A percentile compares a stretch with the other conserved stretches of the same genome.
These are phyloP conservation scores for Phlyctochytrium arcticum DNA, from an alignment of 192 early-diverging fungal genomes.

Conservation along the genomic window DNA sequence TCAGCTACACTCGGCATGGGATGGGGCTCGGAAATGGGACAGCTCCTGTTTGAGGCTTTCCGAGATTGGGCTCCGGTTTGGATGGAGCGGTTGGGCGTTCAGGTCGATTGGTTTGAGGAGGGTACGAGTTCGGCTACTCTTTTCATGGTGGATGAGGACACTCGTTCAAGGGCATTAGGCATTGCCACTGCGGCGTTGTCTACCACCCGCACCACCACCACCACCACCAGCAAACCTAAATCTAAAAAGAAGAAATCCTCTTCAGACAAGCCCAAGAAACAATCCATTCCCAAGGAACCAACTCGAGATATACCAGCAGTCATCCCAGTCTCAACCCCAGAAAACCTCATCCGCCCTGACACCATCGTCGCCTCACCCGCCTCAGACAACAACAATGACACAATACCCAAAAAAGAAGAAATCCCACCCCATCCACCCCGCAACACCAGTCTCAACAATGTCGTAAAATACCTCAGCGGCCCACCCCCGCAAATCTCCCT, in stretches of 20 bases:
- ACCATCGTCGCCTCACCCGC: neutral
- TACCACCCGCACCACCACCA: neutral
- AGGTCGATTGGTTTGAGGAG: conserved; percentile 9
- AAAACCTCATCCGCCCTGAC: neutral
- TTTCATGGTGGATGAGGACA: no score
- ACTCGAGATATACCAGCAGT: no score
- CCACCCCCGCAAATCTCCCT: no score
- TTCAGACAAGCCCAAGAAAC: no score
- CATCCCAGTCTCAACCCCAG: neutral
- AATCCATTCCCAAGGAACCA: no score
- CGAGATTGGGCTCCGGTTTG: neutral
- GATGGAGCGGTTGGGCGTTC: neutral
- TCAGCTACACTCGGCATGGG: neutral
- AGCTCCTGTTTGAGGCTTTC: neutral
- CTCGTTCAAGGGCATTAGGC: no score
- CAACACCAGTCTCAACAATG: no score
- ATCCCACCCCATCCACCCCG: no score
- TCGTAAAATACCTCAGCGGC: no score
- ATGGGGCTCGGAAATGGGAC: conserved; percentile 18
- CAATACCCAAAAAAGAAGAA: neutral
- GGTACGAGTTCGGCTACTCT: neutral
- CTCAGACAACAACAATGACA: neutral
- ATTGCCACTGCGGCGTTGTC: no score
- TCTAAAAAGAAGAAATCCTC: conserved; percentile 2
- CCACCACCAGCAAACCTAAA: neutral